Conservation (phyloP, 176 grass and related monocot genomes). For the Carex scoparia region DNA sequence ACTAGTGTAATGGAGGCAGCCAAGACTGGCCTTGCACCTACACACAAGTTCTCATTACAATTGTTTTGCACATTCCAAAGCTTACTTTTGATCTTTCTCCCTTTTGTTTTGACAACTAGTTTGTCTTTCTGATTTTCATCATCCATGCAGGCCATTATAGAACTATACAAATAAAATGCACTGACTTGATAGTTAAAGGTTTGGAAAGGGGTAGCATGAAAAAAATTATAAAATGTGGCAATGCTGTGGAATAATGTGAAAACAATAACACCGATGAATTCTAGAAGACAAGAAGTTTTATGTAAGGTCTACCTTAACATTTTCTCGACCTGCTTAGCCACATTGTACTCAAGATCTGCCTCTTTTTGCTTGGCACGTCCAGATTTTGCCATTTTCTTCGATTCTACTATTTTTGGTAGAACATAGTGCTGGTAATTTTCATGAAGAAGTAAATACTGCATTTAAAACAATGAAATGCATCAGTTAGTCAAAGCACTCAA, state of each 20-base stretch:
- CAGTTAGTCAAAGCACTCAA: constrained; percentile 3
- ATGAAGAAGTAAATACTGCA: constrained; percentile 83
- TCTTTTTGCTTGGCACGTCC: constrained; percentile 96
- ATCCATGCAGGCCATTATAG: not conserved
- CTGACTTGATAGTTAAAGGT: not conserved
- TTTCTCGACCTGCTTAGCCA: constrained; percentile 96
- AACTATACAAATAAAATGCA: not conserved
- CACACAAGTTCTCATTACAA: not conserved
- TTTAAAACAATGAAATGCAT: not conserved
- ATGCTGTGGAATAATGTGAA: not conserved
- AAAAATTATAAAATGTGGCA: not conserved
- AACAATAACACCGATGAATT: not conserved
- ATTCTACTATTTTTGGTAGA: constrained; percentile 92
- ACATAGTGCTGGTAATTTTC: constrained; percentile 94
- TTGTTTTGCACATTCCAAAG: not conserved
- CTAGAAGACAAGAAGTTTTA: constrained; percentile 12
- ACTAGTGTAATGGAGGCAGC: not conserved
- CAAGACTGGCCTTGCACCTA: not conserved
- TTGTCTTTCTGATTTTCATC: not conserved
- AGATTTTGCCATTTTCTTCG: constrained; percentile 96
- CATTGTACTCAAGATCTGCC: constrained; percentile 98
- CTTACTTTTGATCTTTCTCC: not conserved
- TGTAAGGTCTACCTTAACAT: constrained; percentile 78
- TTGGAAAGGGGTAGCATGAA: not conserved
- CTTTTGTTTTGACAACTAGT: not conserved